Base-by-base conservation (phyloP, 768 basidiomycete species). In the Suillus ampliporus region DNA sequence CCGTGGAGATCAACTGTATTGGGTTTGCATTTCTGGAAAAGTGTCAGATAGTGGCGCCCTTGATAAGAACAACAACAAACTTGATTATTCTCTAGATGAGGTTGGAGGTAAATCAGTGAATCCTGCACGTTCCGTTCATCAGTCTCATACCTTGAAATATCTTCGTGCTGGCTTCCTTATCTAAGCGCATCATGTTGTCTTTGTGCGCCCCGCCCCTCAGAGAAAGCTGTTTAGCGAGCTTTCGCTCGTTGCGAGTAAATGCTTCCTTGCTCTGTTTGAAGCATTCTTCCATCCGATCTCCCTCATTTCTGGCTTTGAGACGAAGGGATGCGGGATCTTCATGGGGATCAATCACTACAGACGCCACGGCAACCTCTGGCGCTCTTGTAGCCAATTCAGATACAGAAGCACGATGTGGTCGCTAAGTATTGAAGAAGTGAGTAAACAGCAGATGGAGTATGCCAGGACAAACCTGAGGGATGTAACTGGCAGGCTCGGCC, bases 1-100 rank as follows among this genome's bases (percentile, higher is more conserved):
- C 92, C 91, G 72, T 96, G 94, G 28, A 95, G 77, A 74, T 96
- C 93, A 56, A 95, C 78, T 72, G 91, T 89, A 2, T 87, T 89
- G 1, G 81, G 81, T 59, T 81, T 74, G 52, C 86, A 5, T 40
- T 37, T 38, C 61, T 59, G 9, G 17, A 41, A 56, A 48, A 21
- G 14, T 17, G 53, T 35, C 58, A 40, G 15, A 50, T 3, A 26
- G 8, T 1, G 21, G 35, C 23, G 14, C n/a, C 17, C 10, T 47
- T 13, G 19, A 51, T 37, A 14, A 21, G 43, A 48, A 21, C 35
- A 10, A 38, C 37, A 63, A 48, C 26, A n/a, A 50, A 61, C 44
- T 26, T 10, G 54, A 17, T 65, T 65, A n/a, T 54, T 50, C 4
- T 65, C 61, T 53, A 15, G 21, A 56, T 26, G 34, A 23, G 2